A percentile compares a stretch with the other conserved stretches of the same genome.
Conservation (phyloP, 352 stramenopile species). For the Globisporangium mamillatum region DNA sequence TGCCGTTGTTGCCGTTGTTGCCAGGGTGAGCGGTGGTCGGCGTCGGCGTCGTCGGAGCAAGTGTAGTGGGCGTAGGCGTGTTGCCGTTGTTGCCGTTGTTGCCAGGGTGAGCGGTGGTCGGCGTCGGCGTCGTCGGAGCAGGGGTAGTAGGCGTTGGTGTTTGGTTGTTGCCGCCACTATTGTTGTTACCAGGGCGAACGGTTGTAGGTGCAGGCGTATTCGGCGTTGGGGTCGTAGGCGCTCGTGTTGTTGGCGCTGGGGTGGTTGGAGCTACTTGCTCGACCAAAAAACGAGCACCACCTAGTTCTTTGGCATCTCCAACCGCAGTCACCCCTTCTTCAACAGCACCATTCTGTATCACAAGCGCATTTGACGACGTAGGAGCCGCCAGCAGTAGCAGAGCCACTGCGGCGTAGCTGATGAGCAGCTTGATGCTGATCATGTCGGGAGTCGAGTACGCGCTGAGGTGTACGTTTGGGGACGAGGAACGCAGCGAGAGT, state of each 20-base stretch:
- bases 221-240: not conserved
- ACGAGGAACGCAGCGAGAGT: not conserved
- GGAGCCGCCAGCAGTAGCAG: not conserved
- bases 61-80: no score
- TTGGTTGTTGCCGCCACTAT: no score
- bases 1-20: no score
- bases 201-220: not conserved
- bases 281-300: not conserved
- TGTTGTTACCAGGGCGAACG: no score
- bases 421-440: not conserved
- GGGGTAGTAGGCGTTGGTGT: no score
- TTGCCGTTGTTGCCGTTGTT: no score
- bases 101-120: no score
- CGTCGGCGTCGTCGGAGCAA: no score
- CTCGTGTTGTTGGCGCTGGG: no score
- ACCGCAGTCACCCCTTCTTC: not conserved
- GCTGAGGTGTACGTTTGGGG: not conserved
- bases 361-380: not conserved
- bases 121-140: no score
- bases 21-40: no score
- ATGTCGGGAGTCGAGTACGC: not conserved
- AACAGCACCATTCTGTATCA: not conserved
- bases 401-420: not conserved
- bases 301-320: not conserved
- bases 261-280: not conserved